Base-by-base conservation (phyloP, 2,329 filamentous ascomycete species). In the Pseudocercospora pini-densiflorae region DNA sequence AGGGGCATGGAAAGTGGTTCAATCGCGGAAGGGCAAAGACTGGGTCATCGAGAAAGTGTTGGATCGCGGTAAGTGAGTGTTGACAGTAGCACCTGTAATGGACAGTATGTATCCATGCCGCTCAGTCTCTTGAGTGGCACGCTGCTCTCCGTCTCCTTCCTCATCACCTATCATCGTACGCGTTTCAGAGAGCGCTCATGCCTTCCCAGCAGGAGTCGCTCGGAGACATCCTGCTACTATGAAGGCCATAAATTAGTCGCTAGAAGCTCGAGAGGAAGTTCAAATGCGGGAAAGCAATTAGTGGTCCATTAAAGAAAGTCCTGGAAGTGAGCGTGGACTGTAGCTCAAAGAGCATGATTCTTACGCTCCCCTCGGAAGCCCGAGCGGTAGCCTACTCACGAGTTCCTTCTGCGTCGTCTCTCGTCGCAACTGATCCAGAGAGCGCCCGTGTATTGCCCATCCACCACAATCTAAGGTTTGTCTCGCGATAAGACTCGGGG, bases 1-100 rank as follows among this genome's bases (percentile, higher is more conserved):
- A 77, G 91, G 92, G 3, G 89, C 91, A n/a, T 89, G 89, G 80
- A 96, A 92, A 81, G 90, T 98, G 49, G 84, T 88, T 73, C 94
- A 98, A 81, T 89, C 81, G 79, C 93, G 90, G 80, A 87, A 92
- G 66, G 77, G 84, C 0, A 90, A 88, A 45, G 91, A 90, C 0
- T 97, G 93, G 92, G 86, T 91, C 70, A 87, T 91, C 67, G 90
- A 88, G 74, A 84, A 81, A 73, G 82, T 87, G 21, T 40, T 82
- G 23, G 65, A 69, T 61, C 57, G 67, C 31, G 67, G 69, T 8
- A 66, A 57, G 63, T 68, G 67, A 49, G 31, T n/a, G 16, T 43
- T n/a, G 14, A 43, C n/a, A 12, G 47, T 51, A 51, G 47, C 47
- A 51, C 21, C 40, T 40, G 7, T 33, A 9, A 24, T n/a, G 4